These are phyloP conservation scores for Triticum turgidum DNA, from an alignment of 176 grass and related monocot genomes.

Conservation along the genomic window DNA sequence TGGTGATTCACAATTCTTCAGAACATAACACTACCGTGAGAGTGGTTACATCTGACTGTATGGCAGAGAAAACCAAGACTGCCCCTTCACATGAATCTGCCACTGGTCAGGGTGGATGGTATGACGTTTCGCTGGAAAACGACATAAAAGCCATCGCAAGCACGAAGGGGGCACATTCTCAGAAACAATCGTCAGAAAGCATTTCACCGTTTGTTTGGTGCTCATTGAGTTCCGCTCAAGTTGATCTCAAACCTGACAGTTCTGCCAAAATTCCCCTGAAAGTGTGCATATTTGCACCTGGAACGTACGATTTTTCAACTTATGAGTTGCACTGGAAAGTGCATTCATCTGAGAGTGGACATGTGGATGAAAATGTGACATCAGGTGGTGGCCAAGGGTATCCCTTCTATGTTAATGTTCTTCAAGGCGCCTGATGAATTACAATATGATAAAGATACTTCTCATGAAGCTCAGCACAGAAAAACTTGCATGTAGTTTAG, in stretches of 20 bases:
- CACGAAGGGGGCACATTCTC: slow-evolving; percentile 39
- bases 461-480: not conserved
- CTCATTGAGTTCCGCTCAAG: slow-evolving; percentile 64
- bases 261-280: slow-evolving; percentile 67
- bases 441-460: not conserved
- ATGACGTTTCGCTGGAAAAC: slow-evolving; percentile 77
- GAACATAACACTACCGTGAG: slow-evolving; percentile 44
- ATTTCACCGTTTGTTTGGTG: slow-evolving; percentile 81
- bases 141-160: slow-evolving; percentile 62
- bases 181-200: slow-evolving; percentile 53
- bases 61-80: slow-evolving; percentile 39
- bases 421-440: slow-evolving; percentile 40
- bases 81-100: slow-evolving; percentile 46
- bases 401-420: slow-evolving; percentile 83
- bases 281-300: slow-evolving; percentile 79
- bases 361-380: slow-evolving; percentile 36
- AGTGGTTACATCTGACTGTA: slow-evolving; percentile 56
- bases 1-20: slow-evolving; percentile 63
- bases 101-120: slow-evolving; percentile 67
- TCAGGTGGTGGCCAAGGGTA: slow-evolving; percentile 48
- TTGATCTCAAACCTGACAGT: slow-evolving; percentile 57
- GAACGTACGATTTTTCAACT: slow-evolving; percentile 86
- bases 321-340: slow-evolving; percentile 88
- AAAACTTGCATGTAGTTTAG: not conserved
- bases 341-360: slow-evolving; percentile 24